A percentile compares a stretch with the other conserved stretches of the same genome.
Conservation (phyloP, 2,329 filamentous ascomycete species). For the Apiospora hydei region DNA sequence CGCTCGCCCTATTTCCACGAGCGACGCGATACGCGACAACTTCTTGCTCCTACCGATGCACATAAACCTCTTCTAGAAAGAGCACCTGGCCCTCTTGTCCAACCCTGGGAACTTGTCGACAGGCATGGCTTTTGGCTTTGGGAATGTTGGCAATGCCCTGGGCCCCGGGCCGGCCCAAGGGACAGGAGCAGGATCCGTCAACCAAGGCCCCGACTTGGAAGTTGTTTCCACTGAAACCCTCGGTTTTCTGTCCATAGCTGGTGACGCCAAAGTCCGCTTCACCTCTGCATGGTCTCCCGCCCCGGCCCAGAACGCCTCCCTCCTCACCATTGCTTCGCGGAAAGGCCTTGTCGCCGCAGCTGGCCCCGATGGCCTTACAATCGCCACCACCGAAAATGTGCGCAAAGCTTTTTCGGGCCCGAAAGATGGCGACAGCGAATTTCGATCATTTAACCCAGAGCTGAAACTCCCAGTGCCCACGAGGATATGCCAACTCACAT, state of each 20-base stretch:
- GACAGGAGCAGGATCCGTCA: constrained; percentile 31
- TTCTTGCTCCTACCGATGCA: constrained; percentile 11
- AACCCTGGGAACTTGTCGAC: constrained; percentile 17
- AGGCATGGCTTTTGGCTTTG: constrained; percentile 33
- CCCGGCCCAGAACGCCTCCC: constrained; percentile 79
- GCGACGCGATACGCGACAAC: constrained; percentile 5
- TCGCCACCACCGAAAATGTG: constrained; percentile 80
- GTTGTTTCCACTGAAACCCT: constrained; percentile 86
- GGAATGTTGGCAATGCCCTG: constrained; percentile 36
- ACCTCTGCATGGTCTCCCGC: constrained; percentile 79
- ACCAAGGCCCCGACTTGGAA: constrained; percentile 71
- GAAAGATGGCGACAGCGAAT: constrained; percentile 67
- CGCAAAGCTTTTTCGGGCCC: constrained; percentile 74
- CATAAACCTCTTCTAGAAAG: constrained; percentile 10
- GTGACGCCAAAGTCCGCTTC: constrained; percentile 83
- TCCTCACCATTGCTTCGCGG: constrained; percentile 82
- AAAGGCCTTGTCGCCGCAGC: constrained; percentile 87
- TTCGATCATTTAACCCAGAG: constrained; percentile 76
- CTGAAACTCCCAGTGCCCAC: constrained; percentile 75
- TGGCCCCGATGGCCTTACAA: constrained; percentile 78
- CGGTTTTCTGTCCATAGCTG: constrained; percentile 80
- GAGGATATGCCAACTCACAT: constrained; percentile 86
- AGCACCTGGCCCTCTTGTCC: constrained; percentile 20
- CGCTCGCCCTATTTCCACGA: not conserved
- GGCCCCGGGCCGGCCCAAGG: constrained; percentile 33